phyloP scores from a whole-genome alignment of 2,329 filamentous ascomycete species.

The Trichoderma harzianum region DNA sequence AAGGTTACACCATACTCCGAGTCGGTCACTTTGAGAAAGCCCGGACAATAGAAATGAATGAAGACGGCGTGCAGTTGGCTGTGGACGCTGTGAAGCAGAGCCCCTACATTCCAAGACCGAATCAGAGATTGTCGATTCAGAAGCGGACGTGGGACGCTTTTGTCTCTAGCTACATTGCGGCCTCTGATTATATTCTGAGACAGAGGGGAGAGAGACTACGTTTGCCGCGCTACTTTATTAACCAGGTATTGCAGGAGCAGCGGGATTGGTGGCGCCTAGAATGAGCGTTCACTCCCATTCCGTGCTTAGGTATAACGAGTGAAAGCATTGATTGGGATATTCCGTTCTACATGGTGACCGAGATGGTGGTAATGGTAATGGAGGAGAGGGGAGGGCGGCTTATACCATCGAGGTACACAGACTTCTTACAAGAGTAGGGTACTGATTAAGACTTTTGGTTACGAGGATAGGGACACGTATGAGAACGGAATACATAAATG shows the following conservation, averaged over 20 bases:
- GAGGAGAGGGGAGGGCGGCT: neutral
- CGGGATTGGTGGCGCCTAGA: neutral
- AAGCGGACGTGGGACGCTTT: conserved; percentile 19
- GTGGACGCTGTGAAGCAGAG: conserved; percentile 23
- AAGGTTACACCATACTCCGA: conserved; percentile 24
- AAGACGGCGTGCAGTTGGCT: conserved; percentile 19
- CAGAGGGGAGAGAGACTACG: neutral
- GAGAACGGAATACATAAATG: neutral
- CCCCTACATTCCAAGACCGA: conserved; percentile 23
- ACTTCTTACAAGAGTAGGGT: neutral
- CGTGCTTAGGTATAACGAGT: neutral
- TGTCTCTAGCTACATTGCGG: conserved; percentile 2
- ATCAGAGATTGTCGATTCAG: neutral
- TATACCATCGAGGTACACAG: neutral
- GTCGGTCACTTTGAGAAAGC: conserved; percentile 32
- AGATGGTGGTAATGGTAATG: neutral
- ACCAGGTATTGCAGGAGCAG: neutral
- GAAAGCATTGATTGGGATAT: neutral
- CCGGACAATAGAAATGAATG: conserved; percentile 22
- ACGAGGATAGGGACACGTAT: neutral
- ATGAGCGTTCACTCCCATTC: neutral
- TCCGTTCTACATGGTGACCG: neutral
- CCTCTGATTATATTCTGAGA: neutral
- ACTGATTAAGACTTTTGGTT: neutral
- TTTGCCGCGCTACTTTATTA: conserved; percentile 1